A percentile compares a stretch with the other conserved stretches of the same genome.
Evolutionary conservation across 164 flowering plant genomes (phyloP).

Genomic region (Piper betle): DNA sequence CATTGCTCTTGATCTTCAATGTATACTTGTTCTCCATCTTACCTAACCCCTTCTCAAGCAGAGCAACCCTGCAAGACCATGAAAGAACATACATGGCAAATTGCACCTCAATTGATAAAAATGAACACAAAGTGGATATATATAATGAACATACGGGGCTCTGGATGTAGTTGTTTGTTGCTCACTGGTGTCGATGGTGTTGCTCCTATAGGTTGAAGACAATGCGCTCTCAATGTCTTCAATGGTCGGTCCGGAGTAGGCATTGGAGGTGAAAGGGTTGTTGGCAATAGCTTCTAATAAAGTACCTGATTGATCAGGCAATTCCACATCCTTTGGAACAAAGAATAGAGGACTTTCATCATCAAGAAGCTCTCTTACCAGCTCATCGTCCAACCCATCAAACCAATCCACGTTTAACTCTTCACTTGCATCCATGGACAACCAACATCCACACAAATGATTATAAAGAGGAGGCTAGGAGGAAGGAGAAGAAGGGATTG

Average conservation of each 20-base stretch:
- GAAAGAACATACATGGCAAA: neutral
- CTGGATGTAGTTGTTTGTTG: constrained; percentile 4
- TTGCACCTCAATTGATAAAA: neutral
- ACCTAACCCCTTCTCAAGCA: constrained; percentile 29
- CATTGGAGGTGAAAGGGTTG: constrained; percentile 12
- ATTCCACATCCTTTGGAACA: constrained; percentile 10
- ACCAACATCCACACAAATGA: neutral
- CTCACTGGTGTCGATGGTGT: neutral
- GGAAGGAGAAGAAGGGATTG: neutral
- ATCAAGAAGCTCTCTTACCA: constrained; percentile 48
- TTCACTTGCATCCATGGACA: constrained; percentile 16
- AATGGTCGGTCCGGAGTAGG: constrained; percentile 46
- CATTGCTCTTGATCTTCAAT: constrained; percentile 50
- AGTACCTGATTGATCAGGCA: constrained; percentile 4
- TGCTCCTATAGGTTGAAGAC: constrained; percentile 11
- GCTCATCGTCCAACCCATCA: constrained; percentile 27
- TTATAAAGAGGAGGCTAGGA: constrained; percentile 3
- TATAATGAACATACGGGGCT: constrained; percentile 23
- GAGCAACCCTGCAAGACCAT: constrained; percentile 20
- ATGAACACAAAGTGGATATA: neutral
- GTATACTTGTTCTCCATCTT: constrained; percentile 63
- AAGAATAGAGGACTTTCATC: constrained; percentile 38
- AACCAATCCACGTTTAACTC: constrained; percentile 16
- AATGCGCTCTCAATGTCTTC: constrained; percentile 41
- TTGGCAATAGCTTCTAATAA: constrained; percentile 6